Percentiles rank a stretch among this genome's conserved stretches.
phyloP scores from a whole-genome alignment of 805 yeast genomes.

The Yarrowia deformans region DNA sequence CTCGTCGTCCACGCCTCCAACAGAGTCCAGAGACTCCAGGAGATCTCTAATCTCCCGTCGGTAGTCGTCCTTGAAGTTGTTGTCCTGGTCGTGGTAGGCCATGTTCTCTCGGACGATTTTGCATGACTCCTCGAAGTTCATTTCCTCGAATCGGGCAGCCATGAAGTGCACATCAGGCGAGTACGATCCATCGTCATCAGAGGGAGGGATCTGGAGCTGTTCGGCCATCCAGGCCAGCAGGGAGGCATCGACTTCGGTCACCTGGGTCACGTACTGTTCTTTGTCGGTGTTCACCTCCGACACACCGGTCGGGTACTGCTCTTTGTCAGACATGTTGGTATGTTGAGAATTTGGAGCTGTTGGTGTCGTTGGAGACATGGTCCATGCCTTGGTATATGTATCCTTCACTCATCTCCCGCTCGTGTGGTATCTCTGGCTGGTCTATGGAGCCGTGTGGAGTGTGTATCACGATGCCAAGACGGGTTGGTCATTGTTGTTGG shows the following conservation, averaged over 20 bases:
- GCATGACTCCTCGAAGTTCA: conserved; percentile 53
- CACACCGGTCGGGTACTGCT: background rate
- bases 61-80: conserved; percentile 53
- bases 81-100: conserved; percentile 57
- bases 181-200: conserved; percentile 31
- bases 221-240: conserved; percentile 28
- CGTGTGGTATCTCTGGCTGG: background rate
- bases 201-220: conserved; percentile 22
- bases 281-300: background rate
- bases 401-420: too few species aligned
- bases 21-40: conserved; percentile 5
- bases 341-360: too few species aligned
- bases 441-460: conserved; percentile 27
- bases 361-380: background rate
- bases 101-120: conserved; percentile 54
- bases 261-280: background rate
- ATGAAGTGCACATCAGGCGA: conserved; percentile 50
- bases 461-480: conserved; percentile 18
- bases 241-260: conserved; percentile 22
- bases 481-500: background rate
- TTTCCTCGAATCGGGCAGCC: conserved; percentile 53
- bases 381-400: too few species aligned
- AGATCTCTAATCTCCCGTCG: conserved; percentile 27
- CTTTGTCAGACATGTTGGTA: background rate
- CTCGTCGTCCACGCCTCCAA: background rate